Evolutionary conservation across 2,329 filamentous ascomycete species (phyloP), one percentile per base, ranked within the genome.

Genomic region (Talaromyces sp.): DNA sequence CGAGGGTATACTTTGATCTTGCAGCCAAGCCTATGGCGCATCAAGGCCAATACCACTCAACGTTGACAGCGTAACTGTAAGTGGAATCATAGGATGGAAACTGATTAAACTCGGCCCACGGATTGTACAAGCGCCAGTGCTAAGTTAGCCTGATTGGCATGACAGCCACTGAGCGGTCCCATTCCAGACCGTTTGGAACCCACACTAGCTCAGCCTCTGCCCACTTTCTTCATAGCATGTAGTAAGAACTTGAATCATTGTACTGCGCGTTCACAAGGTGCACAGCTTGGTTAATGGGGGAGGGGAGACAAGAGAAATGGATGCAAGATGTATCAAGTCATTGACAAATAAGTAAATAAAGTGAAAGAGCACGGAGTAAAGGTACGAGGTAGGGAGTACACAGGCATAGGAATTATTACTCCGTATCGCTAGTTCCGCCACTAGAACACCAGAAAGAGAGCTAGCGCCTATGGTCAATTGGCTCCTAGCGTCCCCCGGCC

Each of bases 131-230:
- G 56, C 56, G 56, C 56, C 56, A 47, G 45, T 39, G 50, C 50
- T 56, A 56, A 56, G 33, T 56, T 56, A 56, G 52, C 49, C 24
- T 10, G 41, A n/a, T 45, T 45, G 27, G 37, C 16, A 37, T 24
- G 22, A 37, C 10, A 60, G 57, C 41, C 41, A 47, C 31, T 49
- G 45, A 60, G 31, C 27, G 45, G 59, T 50, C 59, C 59, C 59
- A 24, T 47, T 52, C 19, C 59, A 60, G 58, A 37, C 58, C 58
- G 58, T 60, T 60, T 49, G 41, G 31, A 22, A 33, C 27, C 58
- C 41, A 37, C 43, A 39, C 59, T 61, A 61, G 59, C 59, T 61
- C 58, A 61, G 59, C 59, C 43, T 61, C 45, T 56, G 33, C 52
- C 33, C 52, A 22, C 52, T 22, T 37, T 56, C 33, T 39, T 56